phyloP scores from a whole-genome alignment of 805 yeast species.

The Ogataea pilisensis region DNA sequence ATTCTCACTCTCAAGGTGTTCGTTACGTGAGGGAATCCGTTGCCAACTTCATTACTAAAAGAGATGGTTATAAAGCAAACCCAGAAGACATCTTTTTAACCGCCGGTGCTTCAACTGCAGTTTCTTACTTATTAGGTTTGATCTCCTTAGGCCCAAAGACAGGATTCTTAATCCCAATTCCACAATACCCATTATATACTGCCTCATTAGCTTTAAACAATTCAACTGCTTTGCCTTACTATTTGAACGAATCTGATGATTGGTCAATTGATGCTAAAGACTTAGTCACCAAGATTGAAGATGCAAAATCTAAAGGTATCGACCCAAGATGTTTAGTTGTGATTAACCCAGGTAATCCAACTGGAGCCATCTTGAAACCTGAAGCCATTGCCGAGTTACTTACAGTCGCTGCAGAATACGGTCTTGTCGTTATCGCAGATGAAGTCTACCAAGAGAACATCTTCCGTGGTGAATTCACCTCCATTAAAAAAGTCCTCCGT shows the following conservation, averaged over 20 bases:
- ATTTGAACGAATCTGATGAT: slow-evolving; percentile 68
- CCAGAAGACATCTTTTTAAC: slow-evolving; percentile 80
- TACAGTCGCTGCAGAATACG: slow-evolving; percentile 76
- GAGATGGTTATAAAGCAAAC: slow-evolving; percentile 72
- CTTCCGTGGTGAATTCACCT: slow-evolving; percentile 74
- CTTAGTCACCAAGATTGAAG: slow-evolving; percentile 50
- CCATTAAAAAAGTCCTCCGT: slow-evolving; percentile 76
- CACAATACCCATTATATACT: slow-evolving; percentile 95
- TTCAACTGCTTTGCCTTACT: slow-evolving; percentile 82
- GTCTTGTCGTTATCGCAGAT: slow-evolving; percentile 88
- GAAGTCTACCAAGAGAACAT: slow-evolving; percentile 97
- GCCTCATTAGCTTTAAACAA: slow-evolving; percentile 87
- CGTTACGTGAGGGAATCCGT: slow-evolving; percentile 66
- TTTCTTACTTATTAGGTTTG: slow-evolving; percentile 69
- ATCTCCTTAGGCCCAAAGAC: slow-evolving; percentile 63
- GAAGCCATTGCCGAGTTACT: slow-evolving; percentile 69
- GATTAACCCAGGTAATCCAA: slow-evolving; percentile 98
- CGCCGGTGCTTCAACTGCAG: slow-evolving; percentile 94
- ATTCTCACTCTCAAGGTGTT: slow-evolving; percentile 91
- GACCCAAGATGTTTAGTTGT: slow-evolving; percentile 79
- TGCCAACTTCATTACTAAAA: slow-evolving; percentile 69
- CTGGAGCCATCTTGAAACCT: slow-evolving; percentile 75
- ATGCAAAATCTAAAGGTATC: slow-evolving; percentile 48
- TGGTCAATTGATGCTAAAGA: slow-evolving; percentile 81
- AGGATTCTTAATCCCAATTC: slow-evolving; percentile 91